Base-by-base conservation (phyloP, 176 grass and related monocot species). In the Paspalum vaginatum region DNA sequence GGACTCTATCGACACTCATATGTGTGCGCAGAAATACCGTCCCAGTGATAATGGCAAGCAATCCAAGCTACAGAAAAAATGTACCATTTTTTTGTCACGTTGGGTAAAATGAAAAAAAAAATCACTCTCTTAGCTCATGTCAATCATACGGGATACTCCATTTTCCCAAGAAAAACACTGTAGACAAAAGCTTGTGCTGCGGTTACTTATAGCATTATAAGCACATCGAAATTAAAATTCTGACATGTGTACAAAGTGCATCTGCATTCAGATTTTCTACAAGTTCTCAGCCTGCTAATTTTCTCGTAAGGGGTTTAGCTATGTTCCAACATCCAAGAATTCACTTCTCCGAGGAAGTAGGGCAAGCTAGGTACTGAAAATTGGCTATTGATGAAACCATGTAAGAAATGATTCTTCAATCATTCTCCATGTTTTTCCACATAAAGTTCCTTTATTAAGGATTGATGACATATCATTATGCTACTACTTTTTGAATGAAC, bases 1-100 rank as follows among this genome's bases (percentile, higher is more conserved):
- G 65, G 50, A 72, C 32, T 42, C 26, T 85, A 39, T 93, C 85
- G 14, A 85, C 42, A 18, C 17, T 42, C 85, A 89, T 76, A 39
- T 54, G 71, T 37, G 88, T 85, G 37, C 50, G 75, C 40, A 93
- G 5, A 84, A 90, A 89, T 71, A 97, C 61, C 56, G 93, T 97
- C 11, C 86, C 83, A 22, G 88, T 84, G 57, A 97, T 72, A 26
- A 76, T 0, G 6, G 85, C 88, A 62, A 86, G 13, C 26, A 89
- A 39, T 9, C 71, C 71, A 68, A 97, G 52, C 93, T 97, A 66
- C 43, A 11, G 9, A 11, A 58, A 58, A 22, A 87, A 4, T 24
- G 18, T 20, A 16, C 57, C 54, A 60, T 41, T 57, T 58, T 9
- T 40, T 74, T 65, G 62, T 9, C 60, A 59, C 4, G 26, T 1